A percentile compares a stretch with the other conserved stretches of the same genome.
Conservation (phyloP, 805 yeast genomes). For the Yueomyces sp. region DNA sequence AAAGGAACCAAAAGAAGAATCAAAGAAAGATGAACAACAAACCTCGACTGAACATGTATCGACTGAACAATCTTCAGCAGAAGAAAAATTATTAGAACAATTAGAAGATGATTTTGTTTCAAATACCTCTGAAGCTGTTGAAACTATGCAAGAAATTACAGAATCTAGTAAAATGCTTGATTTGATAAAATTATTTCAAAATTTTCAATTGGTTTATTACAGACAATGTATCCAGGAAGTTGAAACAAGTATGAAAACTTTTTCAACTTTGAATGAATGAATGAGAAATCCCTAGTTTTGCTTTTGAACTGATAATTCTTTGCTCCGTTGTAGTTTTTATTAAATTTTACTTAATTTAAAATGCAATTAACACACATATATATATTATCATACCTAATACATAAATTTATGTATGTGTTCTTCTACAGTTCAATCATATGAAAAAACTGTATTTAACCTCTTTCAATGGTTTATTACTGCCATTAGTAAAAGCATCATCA, state of each 20-base stretch:
- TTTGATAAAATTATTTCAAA: constrained; percentile 50
- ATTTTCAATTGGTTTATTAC: constrained; percentile 55
- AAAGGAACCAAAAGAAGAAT: background rate
- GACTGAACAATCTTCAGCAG: constrained; percentile 13
- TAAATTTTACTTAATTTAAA: background rate
- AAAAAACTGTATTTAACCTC: constrained; percentile 15
- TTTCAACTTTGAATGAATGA: constrained; percentile 13
- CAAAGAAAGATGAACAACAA: constrained; percentile 6
- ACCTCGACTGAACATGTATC: constrained; percentile 5
- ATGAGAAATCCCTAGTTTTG: background rate
- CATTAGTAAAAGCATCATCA: constrained; percentile 9
- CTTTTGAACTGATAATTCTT: background rate
- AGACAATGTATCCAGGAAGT: constrained; percentile 38
- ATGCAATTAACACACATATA: too few species aligned
- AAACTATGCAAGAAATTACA: constrained; percentile 59
- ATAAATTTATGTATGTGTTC: background rate
- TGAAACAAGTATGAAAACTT: constrained; percentile 31
- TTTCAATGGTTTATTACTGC: constrained; percentile 6
- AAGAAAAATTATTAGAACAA: constrained; percentile 33
- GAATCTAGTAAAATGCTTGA: constrained; percentile 52
- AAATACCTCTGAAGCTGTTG: constrained; percentile 69
- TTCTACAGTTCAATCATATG: constrained; percentile 1
- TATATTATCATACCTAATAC: too few species aligned
- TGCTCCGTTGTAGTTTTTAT: background rate
- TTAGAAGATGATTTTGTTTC: constrained; percentile 72